Base-by-base conservation (phyloP, 306 rosid species). In the Hippophae tibetana region DNA sequence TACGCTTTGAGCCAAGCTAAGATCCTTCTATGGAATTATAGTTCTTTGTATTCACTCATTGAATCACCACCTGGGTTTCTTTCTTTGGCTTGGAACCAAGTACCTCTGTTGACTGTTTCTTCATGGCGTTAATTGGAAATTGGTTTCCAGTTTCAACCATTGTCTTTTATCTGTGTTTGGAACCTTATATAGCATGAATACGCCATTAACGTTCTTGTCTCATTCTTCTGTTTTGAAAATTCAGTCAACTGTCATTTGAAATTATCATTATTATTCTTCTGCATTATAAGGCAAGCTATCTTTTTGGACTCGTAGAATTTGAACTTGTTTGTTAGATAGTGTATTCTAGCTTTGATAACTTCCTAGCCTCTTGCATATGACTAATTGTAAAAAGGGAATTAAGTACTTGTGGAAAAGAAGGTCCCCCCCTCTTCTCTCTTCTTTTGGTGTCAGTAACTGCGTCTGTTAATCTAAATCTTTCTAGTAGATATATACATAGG, bases 1-100 rank as follows among this genome's bases (percentile, higher is more conserved):
- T 92, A 92, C 74, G 87, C 98, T 1, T 79, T 74, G 42, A 92
- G 98, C 76, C 98, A 92, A 46, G 98, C 98, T 1, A 67, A 49
- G 70, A 87, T 87, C 18, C 86, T 92, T 8, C 50, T 92, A 0
- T 92, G 95, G 98, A 81, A 80, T 54, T 92, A 83, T 53, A 83
- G 86, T 52, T 23, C 81, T 61, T 52, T 65, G 56, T 87, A 79
- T 73, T 78, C 88, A 2, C 71, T 92, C 3, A 60, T 67, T 41
- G 98, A 92, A 62, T 87, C 93, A 41, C 54, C 60, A 11, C 94
- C 96, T 0, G 95, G 85, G 60, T 92, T 92, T 75, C 77, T 92
- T 60, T 79, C 95, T 40, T 68, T 92, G 65, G 95, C 96, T 3
- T 92, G 96, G 98, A 87, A 81, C 5, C 83, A 83, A 41, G 89